These are phyloP conservation scores for Pseudomassariella vexata DNA, from an alignment of 2,329 filamentous ascomycete species.

Conservation along the genomic window DNA sequence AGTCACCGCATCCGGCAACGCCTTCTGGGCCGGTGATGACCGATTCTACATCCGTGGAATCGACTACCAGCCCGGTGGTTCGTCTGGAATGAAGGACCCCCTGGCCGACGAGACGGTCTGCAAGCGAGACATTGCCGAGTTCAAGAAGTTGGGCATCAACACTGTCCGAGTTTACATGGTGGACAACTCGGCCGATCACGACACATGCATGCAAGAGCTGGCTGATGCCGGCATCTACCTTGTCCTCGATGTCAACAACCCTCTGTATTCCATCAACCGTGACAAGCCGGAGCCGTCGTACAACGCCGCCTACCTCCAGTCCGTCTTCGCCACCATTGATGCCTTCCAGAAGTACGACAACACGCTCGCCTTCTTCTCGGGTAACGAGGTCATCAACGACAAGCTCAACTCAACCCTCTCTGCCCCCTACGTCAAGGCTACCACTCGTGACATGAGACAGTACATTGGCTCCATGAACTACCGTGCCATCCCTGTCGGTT, in stretches of 20 bases:
- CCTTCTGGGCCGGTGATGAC: constrained; percentile 46
- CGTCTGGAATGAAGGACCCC: constrained; percentile 58
- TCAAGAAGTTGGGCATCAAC: constrained; percentile 84
- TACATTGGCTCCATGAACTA: constrained; percentile 59
- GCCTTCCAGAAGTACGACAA: constrained; percentile 79
- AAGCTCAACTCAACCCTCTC: constrained; percentile 54
- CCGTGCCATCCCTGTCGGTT: constrained; percentile 67
- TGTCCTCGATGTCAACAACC: constrained; percentile 86
- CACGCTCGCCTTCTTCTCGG: constrained; percentile 80
- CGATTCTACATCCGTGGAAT: constrained; percentile 57
- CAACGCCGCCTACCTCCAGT: constrained; percentile 78
- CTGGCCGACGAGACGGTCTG: constrained; percentile 66
- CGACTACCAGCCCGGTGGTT: constrained; percentile 59
- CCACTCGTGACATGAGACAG: constrained; percentile 70
- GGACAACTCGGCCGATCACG: constrained; percentile 78
- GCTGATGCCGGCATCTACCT: constrained; percentile 86
- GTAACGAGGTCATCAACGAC: constrained; percentile 76
- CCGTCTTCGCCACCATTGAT: constrained; percentile 83
- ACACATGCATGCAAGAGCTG: constrained; percentile 77
- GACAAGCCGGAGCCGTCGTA: constrained; percentile 68
- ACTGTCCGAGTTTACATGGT: constrained; percentile 89
- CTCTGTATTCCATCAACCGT: constrained; percentile 82
- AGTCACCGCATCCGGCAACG: constrained; percentile 52
- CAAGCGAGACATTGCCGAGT: constrained; percentile 73
- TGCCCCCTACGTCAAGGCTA: constrained; percentile 72